Conservation (phyloP, 2,329 filamentous ascomycete genomes). For the Ploettnerulaceae sp. region DNA sequence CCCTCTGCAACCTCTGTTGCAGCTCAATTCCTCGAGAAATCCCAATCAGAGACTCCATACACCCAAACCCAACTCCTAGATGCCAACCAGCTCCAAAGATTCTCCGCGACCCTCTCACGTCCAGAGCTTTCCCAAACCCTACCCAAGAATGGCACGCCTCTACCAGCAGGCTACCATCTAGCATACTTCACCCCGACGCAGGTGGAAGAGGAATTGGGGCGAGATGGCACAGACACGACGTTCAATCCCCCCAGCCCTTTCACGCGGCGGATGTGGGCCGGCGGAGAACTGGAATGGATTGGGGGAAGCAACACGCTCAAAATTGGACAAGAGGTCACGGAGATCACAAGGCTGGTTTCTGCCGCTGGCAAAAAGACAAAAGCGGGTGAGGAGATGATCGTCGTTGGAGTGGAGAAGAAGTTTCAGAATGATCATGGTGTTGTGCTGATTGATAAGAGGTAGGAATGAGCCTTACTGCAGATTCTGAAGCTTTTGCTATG, state of each 20-base stretch:
- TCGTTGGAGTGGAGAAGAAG: constrained; percentile 60
- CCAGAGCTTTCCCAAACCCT: constrained; percentile 21
- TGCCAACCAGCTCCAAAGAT: constrained; percentile 57
- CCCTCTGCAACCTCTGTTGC: constrained; percentile 35
- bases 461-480: constrained; percentile 12
- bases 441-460: constrained; percentile 51
- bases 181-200: constrained; percentile 58
- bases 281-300: constrained; percentile 52
- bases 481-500: too few species aligned
- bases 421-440: constrained; percentile 48
- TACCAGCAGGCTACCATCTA: constrained; percentile 49
- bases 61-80: constrained; percentile 50
- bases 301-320: constrained; percentile 38
- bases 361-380: constrained; percentile 51
- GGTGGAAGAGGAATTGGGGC: constrained; percentile 49
- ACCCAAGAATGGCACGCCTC: constrained; percentile 16
- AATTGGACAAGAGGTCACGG: constrained; percentile 51
- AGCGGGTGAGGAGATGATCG: constrained; percentile 56
- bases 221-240: constrained; percentile 55
- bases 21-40: constrained; percentile 38
- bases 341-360: constrained; percentile 50
- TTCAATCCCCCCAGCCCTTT: constrained; percentile 58
- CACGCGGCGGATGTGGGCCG: constrained; percentile 64
- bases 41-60: constrained; percentile 39
- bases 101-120: constrained; percentile 53